A percentile compares a stretch with the other conserved stretches of the same genome.
Conservation (phyloP, 2,329 filamentous ascomycete genomes). For the Cladobotryum protrusum region DNA sequence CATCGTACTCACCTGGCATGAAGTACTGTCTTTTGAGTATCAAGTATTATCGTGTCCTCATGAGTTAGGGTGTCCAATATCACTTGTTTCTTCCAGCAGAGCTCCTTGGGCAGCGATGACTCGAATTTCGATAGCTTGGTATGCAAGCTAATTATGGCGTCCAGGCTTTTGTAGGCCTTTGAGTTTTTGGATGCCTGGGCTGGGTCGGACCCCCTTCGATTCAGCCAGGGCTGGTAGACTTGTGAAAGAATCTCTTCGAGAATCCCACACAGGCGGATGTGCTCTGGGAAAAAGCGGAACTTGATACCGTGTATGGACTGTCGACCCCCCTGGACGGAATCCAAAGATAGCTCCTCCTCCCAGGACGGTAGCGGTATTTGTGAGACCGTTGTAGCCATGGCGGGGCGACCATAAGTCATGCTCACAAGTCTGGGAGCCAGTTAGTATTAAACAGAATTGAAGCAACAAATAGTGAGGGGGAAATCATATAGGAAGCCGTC, state of each 20-base stretch:
- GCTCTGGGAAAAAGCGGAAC: conserved; percentile 15
- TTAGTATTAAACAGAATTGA: neutral
- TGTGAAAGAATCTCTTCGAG: conserved; percentile 26
- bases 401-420: conserved; percentile 31
- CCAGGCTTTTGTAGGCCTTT: neutral
- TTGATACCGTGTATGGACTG: conserved; percentile 1
- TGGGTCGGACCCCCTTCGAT: neutral
- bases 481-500: neutral
- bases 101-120: conserved; percentile 1
- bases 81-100: conserved; percentile 1
- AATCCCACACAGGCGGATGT: conserved; percentile 15
- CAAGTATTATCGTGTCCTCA: neutral
- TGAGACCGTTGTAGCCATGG: conserved; percentile 24
- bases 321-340: neutral
- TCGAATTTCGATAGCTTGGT: conserved; percentile 10
- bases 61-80: neutral
- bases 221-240: conserved; percentile 23
- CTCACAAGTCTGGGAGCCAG: conserved; percentile 25
- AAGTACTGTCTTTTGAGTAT: neutral
- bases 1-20: conserved; percentile 1
- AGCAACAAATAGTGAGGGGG: no score
- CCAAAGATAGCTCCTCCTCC: neutral
- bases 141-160: conserved; percentile 9
- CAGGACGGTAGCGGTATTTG: conserved; percentile 7
- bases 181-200: neutral